Conservation (phyloP, 441 rosid species). For the Geranium incanum region DNA sequence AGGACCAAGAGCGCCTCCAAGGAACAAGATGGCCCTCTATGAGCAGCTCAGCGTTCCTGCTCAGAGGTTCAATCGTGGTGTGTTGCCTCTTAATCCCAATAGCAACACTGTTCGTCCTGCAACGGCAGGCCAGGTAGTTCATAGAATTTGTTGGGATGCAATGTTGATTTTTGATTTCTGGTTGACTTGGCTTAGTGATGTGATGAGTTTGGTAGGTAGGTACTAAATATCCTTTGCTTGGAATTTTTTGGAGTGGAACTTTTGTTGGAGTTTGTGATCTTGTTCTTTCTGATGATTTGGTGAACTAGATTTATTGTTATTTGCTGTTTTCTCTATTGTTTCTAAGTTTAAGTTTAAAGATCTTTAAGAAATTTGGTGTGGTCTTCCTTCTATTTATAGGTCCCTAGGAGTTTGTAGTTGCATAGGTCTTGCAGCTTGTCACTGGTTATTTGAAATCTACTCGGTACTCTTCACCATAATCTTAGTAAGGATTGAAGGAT, state of each 20-base stretch:
- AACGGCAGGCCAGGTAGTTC: slow-evolving; percentile 49
- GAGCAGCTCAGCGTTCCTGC: slow-evolving; percentile 85
- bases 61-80: slow-evolving; percentile 52
- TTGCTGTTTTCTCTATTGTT: neutral
- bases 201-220: neutral
- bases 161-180: neutral
- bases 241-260: neutral
- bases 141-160: slow-evolving; percentile 8
- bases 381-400: neutral
- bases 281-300: neutral
- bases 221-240: neutral
- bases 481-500: neutral
- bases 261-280: neutral
- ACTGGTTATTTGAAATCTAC: neutral
- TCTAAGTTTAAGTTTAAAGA: neutral
- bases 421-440: neutral
- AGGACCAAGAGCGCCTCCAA: slow-evolving; percentile 10
- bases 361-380: neutral
- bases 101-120: slow-evolving; percentile 35
- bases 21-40: slow-evolving; percentile 97
- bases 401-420: neutral
- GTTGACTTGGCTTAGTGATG: neutral
- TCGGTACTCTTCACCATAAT: neutral
- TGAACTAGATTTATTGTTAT: neutral
- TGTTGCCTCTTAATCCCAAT: slow-evolving; percentile 32